Evolutionary conservation across 2,329 filamentous ascomycete species (phyloP).

Genomic region (Xylariaceae sp.): DNA sequence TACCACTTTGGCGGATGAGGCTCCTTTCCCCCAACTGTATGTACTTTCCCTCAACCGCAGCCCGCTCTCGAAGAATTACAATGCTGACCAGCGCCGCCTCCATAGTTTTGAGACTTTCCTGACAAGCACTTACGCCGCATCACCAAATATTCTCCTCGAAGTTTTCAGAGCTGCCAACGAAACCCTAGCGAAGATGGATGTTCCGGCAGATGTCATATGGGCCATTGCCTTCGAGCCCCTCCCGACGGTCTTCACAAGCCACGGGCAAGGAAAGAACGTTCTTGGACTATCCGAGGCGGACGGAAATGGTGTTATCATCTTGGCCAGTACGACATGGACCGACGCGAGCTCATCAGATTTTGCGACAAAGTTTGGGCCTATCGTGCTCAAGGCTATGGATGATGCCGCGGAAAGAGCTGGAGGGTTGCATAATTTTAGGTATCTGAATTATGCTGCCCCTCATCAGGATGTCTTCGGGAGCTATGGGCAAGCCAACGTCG

Average conservation of each 20-base stretch:
- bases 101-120: conserved; percentile 1
- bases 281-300: conserved; percentile 5
- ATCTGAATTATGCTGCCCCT: conserved; percentile 13
- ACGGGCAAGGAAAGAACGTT: conserved; percentile 3
- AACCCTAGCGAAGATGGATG: neutral
- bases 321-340: conserved; percentile 7
- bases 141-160: neutral
- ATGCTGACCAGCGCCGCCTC: neutral
- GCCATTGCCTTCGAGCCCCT: conserved; percentile 15
- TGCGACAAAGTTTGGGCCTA: neutral
- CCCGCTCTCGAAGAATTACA: no score
- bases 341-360: conserved; percentile 4
- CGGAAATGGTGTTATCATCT: conserved; percentile 9
- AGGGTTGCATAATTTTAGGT: conserved; percentile 10
- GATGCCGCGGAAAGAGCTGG: neutral
- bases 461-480: conserved; percentile 8
- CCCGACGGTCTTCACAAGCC: conserved; percentile 6
- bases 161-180: conserved; percentile 2
- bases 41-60: neutral
- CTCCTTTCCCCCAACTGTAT: conserved; percentile 9
- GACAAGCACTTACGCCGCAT: conserved; percentile 2
- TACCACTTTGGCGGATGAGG: conserved; percentile 8
- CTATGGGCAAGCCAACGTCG: conserved; percentile 9
- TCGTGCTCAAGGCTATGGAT: conserved; percentile 7
- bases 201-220: conserved; percentile 3